These are phyloP conservation scores for Gynochthodes officinalis DNA, from an alignment of 257 asterid species.

Conservation along the genomic window DNA sequence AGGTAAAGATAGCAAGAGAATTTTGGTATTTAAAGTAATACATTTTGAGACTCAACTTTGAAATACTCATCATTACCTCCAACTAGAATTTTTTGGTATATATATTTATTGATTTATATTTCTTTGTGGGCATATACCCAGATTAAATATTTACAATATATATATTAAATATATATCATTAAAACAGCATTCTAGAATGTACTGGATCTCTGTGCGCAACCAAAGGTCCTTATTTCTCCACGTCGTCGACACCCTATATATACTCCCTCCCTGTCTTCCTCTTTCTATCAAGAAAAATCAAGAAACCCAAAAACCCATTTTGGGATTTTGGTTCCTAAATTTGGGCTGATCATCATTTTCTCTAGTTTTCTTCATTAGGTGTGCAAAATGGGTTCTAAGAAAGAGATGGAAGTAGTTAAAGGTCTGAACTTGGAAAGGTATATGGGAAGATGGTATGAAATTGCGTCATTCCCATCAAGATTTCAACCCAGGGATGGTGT, in stretches of 20 bases:
- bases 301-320: not conserved
- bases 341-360: not conserved
- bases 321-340: not conserved
- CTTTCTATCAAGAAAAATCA: not conserved
- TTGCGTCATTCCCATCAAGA: conserved; percentile 73
- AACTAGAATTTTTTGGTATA: too few relatives aligned
- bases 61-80: too few relatives aligned
- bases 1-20: too few relatives aligned
- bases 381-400: conserved; percentile 35
- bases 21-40: too few relatives aligned
- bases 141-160: too few relatives aligned
- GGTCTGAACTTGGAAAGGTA: conserved; percentile 54
- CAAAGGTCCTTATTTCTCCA: not conserved
- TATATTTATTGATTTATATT: too few relatives aligned
- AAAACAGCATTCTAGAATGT: not conserved
- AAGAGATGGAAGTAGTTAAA: conserved; percentile 64
- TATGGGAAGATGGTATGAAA: conserved; percentile 95
- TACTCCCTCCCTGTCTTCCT: not conserved
- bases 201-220: not conserved
- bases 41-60: too few relatives aligned
- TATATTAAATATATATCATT: too few relatives aligned
- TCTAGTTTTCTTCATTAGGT: not conserved
- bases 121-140: too few relatives aligned
- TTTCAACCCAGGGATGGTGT: conserved; percentile 66
- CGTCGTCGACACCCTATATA: not conserved